A percentile compares a stretch with the other conserved stretches of the same genome.
phyloP scores from a whole-genome alignment of 495 filamentous ascomycete genomes.

The Neurospora sp. region DNA sequence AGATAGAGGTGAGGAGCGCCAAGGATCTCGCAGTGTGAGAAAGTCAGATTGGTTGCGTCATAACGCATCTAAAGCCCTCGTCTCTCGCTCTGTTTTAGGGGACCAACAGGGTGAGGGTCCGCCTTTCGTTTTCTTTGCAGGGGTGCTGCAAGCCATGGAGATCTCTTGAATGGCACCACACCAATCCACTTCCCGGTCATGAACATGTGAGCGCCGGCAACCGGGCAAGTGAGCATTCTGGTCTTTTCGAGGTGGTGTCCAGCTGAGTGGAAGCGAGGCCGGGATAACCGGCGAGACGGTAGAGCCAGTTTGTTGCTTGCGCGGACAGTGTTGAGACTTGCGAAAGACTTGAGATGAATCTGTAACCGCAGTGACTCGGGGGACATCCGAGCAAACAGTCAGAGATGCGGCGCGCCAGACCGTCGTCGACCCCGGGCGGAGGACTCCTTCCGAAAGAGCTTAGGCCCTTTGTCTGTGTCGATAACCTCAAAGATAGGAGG shows the following conservation, averaged over 20 bases:
- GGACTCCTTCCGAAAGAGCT: neutral
- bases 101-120: neutral
- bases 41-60: neutral
- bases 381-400: neutral
- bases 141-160: neutral
- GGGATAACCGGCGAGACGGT: neutral
- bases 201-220: neutral
- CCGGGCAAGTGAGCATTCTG: neutral
- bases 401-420: neutral
- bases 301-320: neutral
- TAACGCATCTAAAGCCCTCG: neutral
- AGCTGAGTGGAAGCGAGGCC: neutral
- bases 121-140: neutral
- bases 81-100: neutral
- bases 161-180: neutral
- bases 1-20: neutral
- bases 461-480: neutral
- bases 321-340: neutral
- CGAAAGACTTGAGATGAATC: neutral
- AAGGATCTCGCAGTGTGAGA: neutral
- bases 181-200: neutral
- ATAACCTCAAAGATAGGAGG: neutral
- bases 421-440: neutral
- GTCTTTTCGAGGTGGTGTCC: neutral
- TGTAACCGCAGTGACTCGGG: neutral